Evolutionary conservation across 1,284 basidiomycete species (phyloP), one percentile per base, ranked within the genome.

Genomic region (Melampsora larici-populina): DNA sequence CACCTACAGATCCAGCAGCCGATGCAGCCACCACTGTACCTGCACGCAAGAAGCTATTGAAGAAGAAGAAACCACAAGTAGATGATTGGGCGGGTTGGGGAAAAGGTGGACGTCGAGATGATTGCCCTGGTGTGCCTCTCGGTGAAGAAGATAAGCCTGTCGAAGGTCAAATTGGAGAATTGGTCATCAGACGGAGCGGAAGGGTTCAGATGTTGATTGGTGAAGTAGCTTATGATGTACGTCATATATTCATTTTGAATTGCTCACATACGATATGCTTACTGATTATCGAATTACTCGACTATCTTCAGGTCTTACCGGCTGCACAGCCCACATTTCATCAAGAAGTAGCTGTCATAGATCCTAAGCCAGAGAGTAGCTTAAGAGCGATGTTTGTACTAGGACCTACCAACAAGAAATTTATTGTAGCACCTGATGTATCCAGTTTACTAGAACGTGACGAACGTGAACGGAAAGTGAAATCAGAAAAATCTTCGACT

Each of bases 81-180:
- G 73, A 76, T 46, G 73, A 76, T 51, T 76, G 73, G 73, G 21
- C 55, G n/a, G 73, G 73, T 1, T 76, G 73, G 73, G 73, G 73
- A 21, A 76, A 76, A 46, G 73, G 73, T 24, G 73, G 73, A 7
- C 26, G 33, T 29, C 8, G 73, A 43, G 36, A 63, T 9, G 73
- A 76, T 15, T 43, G 46, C 26, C 64, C 65, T 46, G 73, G 73
- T 66, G 73, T 76, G 15, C 65, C 73, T 5, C 11, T 60, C 18
- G 26, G 33, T 24, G 63, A 60, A n/a, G 36, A 43, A 24, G 6
- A 43, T 40, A 33, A n/a, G 31, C n/a, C 36, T 29, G 29, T 76
- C 8, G 48, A 76, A 31, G 73, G 73, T 29, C 48, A 68, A 40
- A 76, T 76, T 31, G 65, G 73, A 2, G 73, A 76, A 66, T 26